phyloP scores from a whole-genome alignment of 768 basidiomycete species.

The Stropharia rugosoannulata region DNA sequence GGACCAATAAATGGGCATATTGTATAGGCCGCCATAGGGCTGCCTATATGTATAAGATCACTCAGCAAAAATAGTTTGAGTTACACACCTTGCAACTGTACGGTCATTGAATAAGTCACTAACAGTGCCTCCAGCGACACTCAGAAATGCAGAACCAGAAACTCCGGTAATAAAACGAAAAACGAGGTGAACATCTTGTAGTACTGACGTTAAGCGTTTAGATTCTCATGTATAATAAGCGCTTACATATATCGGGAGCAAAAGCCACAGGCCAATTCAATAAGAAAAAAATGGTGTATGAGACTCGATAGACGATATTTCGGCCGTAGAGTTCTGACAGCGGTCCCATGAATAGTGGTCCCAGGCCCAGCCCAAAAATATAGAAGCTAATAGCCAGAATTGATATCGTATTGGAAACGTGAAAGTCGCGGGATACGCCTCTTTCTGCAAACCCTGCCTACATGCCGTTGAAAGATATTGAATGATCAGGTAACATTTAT shows the following conservation, averaged over 20 bases:
- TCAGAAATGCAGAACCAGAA: slow-evolving; percentile 54
- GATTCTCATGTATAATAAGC: not conserved
- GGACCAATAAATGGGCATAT: slow-evolving; percentile 53
- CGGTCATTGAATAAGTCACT: slow-evolving; percentile 56
- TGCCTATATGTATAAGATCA: slow-evolving; percentile 3
- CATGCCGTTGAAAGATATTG: not conserved
- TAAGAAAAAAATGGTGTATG: slow-evolving; percentile 59
- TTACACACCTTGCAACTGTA: slow-evolving; percentile 56
- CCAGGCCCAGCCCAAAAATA: slow-evolving; percentile 55
- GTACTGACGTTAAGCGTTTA: not conserved
- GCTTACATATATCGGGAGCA: slow-evolving; percentile 60
- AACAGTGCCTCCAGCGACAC: slow-evolving; percentile 57
- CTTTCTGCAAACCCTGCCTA: slow-evolving; percentile 65
- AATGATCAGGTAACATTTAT: not conserved
- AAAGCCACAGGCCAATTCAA: slow-evolving; percentile 76
- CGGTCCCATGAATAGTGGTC: slow-evolving; percentile 55
- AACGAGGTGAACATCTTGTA: slow-evolving; percentile 55
- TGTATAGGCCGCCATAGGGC: slow-evolving; percentile 56
- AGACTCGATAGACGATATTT: slow-evolving; percentile 58
- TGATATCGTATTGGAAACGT: slow-evolving; percentile 44
- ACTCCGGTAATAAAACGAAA: slow-evolving; percentile 56
- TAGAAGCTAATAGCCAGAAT: slow-evolving; percentile 57
- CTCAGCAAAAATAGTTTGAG: not conserved
- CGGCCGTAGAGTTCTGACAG: slow-evolving; percentile 62
- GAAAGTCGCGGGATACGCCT: slow-evolving; percentile 50